These are phyloP conservation scores for Aspergillus sp. DNA, from an alignment of 2,329 filamentous ascomycete genomes.

Conservation along the genomic window DNA sequence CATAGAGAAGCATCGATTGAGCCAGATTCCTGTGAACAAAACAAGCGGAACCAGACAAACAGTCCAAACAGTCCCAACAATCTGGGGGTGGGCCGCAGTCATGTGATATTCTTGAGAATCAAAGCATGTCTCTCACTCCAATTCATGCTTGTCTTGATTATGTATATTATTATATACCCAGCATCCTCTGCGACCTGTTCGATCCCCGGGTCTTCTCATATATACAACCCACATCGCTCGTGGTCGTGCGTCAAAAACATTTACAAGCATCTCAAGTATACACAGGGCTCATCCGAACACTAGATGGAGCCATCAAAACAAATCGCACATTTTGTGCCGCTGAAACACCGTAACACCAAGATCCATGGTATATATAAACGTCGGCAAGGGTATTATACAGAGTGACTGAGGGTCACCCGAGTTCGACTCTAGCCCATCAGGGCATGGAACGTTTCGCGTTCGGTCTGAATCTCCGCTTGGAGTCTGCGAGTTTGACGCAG, in stretches of 20 bases:
- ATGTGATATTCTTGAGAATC: neutral
- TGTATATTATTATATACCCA: neutral
- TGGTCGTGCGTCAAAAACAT: conserved; percentile 7
- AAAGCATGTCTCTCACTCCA: neutral
- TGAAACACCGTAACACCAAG: conserved; percentile 8
- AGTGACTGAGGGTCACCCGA: neutral
- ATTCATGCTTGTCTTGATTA: neutral
- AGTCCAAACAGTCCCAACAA: neutral
- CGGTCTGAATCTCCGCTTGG: conserved; percentile 64
- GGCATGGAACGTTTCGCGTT: conserved; percentile 60
- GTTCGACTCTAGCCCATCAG: conserved; percentile 33
- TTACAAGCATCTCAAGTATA: conserved; percentile 12
- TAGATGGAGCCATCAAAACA: conserved; percentile 3
- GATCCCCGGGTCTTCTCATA: neutral
- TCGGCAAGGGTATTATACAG: neutral
- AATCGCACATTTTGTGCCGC: neutral
- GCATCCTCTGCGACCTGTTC: too few species aligned
- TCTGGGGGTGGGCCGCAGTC: neutral
- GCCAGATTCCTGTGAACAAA: too few species aligned
- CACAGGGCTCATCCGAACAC: conserved; percentile 1
- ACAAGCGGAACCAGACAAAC: neutral
- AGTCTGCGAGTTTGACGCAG: conserved; percentile 69
- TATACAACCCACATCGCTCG: conserved; percentile 11
- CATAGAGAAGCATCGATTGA: too few species aligned
- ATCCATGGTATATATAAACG: conserved; percentile 1